Evolutionary conservation across 495 filamentous ascomycete species (phyloP), one percentile per base, ranked within the genome.

Genomic region (Talaromyces proteolyticus): DNA sequence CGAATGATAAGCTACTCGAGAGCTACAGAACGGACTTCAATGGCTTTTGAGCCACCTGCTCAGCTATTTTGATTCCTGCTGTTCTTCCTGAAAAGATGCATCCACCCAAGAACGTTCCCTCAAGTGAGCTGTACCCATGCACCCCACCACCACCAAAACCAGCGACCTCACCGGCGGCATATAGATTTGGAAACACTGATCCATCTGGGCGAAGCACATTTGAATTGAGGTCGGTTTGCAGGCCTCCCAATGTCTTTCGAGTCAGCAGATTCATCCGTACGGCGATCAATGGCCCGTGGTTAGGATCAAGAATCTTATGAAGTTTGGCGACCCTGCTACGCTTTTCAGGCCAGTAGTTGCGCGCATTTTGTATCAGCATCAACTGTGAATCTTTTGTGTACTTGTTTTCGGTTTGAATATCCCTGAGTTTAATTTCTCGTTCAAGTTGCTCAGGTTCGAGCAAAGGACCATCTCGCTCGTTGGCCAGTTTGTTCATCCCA

Each of bases 71-170:
- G 38, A 66, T 50, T 4, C 74, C 73, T 0, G 74, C 74, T 1
- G 70, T 69, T 25, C 73, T 44, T 0, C 74, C 74, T 0, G 74
- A 75, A 53, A 77, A 77, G 45, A 77, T 76, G 36, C 74, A 77
- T 10, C 74, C 74, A 2, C 73, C 65, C 5, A 70, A 55, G 45
- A 70, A 78, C 5, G 72, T 78, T 11, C 74, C 74, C 58, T 78
- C 74, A 8, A 78, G 62, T 19, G 73, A 67, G 42, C 58, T 73
- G 21, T 76, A 76, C 4, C 75, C 75, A 47, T 78, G 75, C 0
- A 76, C 71, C 21, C 75, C 75, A 5, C 75, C 75, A 6, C 75
- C 75, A 1, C 75, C 75, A 42, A 78, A 78, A 4, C 75, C 75
- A 6, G 75, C 73, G 14, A 63, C 72, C 58, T 78, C 75, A n/a